These are phyloP conservation scores for Solanum lycopersicoides DNA, from an alignment of 257 asterid species.

Conservation along the genomic window DNA sequence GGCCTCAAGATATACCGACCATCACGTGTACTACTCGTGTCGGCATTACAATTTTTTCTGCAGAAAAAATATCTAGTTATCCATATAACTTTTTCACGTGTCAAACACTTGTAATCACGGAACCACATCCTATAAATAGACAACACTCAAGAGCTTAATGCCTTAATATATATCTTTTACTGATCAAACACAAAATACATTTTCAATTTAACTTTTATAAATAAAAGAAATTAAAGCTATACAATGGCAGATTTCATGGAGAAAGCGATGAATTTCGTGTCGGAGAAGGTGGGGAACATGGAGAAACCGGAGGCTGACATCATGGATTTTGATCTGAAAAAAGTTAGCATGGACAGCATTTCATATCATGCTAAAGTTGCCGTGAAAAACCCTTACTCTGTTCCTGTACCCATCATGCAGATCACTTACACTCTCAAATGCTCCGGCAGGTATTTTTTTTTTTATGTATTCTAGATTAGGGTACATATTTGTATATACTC, in stretches of 20 bases:
- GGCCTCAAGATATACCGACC: not conserved
- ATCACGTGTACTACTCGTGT: not conserved
- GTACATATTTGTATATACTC: not conserved
- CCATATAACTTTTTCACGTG: not conserved
- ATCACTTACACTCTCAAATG: conserved; percentile 54
- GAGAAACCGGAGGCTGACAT: conserved; percentile 64
- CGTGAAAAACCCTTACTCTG: conserved; percentile 53
- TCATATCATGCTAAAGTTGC: conserved; percentile 45
- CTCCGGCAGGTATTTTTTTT: conserved; percentile 24
- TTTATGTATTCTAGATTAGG: too few relatives aligned
- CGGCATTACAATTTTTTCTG: not conserved
- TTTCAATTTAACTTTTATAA: not conserved
- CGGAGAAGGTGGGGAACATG: conserved; percentile 32
- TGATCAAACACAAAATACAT: not conserved
- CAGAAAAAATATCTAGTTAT: not conserved
- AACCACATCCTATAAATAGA: not conserved
- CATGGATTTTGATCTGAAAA: conserved; percentile 62
- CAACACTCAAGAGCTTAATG: not conserved
- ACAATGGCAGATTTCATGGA: conserved; percentile 37
- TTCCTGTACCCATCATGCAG: conserved; percentile 55
- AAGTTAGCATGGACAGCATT: conserved; percentile 37
- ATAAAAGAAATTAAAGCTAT: not conserved
- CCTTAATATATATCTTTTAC: not conserved
- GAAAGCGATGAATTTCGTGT: conserved; percentile 47
- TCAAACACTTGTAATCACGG: not conserved